Conservation (phyloP, 2,329 filamentous ascomycete genomes). For the Domatiomyces catenatus region DNA sequence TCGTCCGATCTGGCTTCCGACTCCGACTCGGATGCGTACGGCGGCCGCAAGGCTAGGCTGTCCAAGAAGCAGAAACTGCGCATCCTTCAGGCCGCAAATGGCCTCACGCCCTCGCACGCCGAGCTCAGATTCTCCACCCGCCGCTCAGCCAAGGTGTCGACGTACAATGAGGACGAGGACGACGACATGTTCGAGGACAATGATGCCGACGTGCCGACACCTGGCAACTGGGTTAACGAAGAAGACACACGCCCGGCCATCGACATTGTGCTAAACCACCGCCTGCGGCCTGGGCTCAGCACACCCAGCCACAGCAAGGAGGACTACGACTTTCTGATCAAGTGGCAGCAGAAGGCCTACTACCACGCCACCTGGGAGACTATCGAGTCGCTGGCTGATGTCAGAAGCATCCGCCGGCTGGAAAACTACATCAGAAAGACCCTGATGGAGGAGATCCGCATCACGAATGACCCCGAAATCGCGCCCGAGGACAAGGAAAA, state of each 20-base stretch:
- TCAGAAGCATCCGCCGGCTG: conserved; percentile 70
- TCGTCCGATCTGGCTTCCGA: conserved; percentile 39
- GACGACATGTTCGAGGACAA: conserved; percentile 41
- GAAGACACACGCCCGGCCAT: conserved; percentile 74
- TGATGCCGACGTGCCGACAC: conserved; percentile 44
- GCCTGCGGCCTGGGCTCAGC: conserved; percentile 51
- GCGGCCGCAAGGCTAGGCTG: conserved; percentile 53
- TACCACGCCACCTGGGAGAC: conserved; percentile 93
- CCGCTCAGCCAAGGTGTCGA: conserved; percentile 53
- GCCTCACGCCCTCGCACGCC: conserved; percentile 49
- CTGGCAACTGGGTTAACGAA: conserved; percentile 53
- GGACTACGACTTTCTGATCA: conserved; percentile 83
- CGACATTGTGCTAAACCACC: conserved; percentile 79
- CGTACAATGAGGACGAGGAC: conserved; percentile 49
- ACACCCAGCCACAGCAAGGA: conserved; percentile 36
- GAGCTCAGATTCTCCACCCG: conserved; percentile 88
- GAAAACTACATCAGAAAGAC: conserved; percentile 89
- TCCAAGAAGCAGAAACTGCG: conserved; percentile 64
- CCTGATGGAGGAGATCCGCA: conserved; percentile 62
- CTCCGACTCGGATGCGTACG: conserved; percentile 54
- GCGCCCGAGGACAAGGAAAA: conserved; percentile 79
- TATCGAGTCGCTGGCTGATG: conserved; percentile 55
- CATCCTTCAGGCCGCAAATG: conserved; percentile 48
- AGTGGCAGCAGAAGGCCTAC: conserved; percentile 93
- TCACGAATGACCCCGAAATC: conserved; percentile 58